Evolutionary conservation across 2,329 filamentous ascomycete genomes (phyloP), one percentile per base, ranked within the genome.

Genomic region (Exophiala spinifera): DNA sequence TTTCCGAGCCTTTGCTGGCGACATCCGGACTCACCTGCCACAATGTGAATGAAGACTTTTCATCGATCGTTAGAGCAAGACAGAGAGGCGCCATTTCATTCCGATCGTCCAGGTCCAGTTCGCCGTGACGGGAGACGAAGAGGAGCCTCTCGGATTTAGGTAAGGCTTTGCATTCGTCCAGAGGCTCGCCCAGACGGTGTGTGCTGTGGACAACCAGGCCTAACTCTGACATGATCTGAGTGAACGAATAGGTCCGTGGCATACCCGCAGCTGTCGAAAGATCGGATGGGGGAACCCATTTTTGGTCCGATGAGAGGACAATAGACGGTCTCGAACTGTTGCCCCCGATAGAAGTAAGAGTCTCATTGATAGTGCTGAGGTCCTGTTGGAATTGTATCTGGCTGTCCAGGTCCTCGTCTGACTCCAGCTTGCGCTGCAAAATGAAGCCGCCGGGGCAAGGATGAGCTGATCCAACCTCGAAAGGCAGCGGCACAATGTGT

Each of bases 401-500:
- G 74, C 65, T 54, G 70, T 78, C 54, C 82, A 78, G 8, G 74
- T 68, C 54, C 77, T 60, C 55, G 21, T 36, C 40, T 10, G 57
- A 50, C 2, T 47, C 78, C 39, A 85, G 76, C 67, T 87, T 95
- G 57, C 91, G 81, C 71, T 97, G 92, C 53, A 99, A 83, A 17
- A 99, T 80, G 46, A 97, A 79, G 21, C 94, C 94, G 28, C 84
- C 79, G 4, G 91, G 88, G 11, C 89, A 88, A 33, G 92, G 84
- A 69, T 91, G 89, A 25, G 89, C 91, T 49, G 84, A 84, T 67
- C 96, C 90, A 39, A 96, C 88, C 72, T 97, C 91, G 67, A 99
- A 99, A 1, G 92, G 92, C 66, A 99, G 83, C 69, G 96, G 90
- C 45, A 97, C 80, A 55, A 96, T 83, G 78, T 99, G 89, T 67